phyloP scores from a whole-genome alignment of 83 land plant species.

The Thuja plicata region DNA sequence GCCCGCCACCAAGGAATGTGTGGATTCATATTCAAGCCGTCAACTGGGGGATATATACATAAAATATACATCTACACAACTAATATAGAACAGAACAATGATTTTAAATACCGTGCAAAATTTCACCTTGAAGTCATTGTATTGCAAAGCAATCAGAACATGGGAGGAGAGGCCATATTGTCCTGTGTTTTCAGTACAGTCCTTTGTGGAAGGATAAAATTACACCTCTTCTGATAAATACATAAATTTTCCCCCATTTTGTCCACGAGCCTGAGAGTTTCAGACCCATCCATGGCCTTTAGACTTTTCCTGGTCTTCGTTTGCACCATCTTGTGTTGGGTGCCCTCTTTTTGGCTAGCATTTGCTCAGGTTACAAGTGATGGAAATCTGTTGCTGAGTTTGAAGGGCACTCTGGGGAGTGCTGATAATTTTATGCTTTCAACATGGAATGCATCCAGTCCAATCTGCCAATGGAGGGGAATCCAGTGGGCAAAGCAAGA shows the following conservation, averaged over 20 bases:
- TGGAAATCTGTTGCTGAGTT: background rate
- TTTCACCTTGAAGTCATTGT: background rate
- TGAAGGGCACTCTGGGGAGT: constrained; percentile 8
- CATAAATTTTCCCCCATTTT: background rate
- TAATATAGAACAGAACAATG: background rate
- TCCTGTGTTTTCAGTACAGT: background rate
- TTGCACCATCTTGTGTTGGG: background rate
- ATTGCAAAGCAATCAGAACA: background rate
- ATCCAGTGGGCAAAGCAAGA: background rate
- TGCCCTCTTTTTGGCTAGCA: background rate
- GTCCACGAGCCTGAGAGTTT: background rate
- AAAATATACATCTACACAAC: background rate
- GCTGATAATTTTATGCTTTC: constrained; percentile 13
- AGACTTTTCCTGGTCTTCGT: background rate
- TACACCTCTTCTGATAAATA: background rate
- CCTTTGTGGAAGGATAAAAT: background rate
- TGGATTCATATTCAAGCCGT: background rate
- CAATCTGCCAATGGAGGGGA: constrained; percentile 23
- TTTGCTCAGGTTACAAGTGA: constrained; percentile 6
- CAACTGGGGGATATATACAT: background rate
- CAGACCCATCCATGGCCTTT: background rate
- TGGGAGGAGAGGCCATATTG: background rate
- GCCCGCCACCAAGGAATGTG: background rate
- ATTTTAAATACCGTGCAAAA: background rate
- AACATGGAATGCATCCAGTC: constrained; percentile 17